Evolutionary conservation across 169 alveolate species (phyloP).

Genomic region (Cystoisospora suis): DNA sequence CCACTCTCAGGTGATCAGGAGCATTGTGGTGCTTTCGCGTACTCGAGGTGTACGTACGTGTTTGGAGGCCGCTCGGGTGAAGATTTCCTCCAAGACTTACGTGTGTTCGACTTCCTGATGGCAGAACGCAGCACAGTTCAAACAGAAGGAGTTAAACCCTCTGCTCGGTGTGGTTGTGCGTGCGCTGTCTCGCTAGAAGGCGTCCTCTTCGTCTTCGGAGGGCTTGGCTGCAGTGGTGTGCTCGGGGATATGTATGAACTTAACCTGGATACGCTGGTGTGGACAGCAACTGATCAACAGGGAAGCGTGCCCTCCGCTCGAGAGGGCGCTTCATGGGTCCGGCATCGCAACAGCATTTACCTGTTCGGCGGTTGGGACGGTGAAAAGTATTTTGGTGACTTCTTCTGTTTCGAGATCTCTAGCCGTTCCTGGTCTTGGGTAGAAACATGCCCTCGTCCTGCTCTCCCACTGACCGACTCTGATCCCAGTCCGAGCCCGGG

Average conservation of each 20-base stretch:
- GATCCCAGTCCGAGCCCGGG: too few relatives aligned
- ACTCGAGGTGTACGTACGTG: slow-evolving; percentile 79
- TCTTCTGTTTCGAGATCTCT: slow-evolving; percentile 74
- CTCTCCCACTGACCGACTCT: background rate
- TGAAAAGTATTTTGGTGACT: slow-evolving; percentile 80
- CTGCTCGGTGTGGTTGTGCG: slow-evolving; percentile 56
- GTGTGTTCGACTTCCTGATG: slow-evolving; percentile 79
- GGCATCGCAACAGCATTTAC: slow-evolving; percentile 63
- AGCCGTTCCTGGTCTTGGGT: background rate
- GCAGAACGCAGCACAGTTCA: slow-evolving; percentile 32
- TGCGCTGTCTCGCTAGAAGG: slow-evolving; percentile 67
- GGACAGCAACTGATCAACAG: slow-evolving; percentile 63
- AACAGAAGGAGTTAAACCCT: slow-evolving; percentile 61
- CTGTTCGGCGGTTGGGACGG: slow-evolving; percentile 92
- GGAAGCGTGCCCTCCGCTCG: slow-evolving; percentile 75
- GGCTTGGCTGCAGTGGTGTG: slow-evolving; percentile 87
- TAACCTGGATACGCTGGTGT: slow-evolving; percentile 73
- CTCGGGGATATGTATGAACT: slow-evolving; percentile 83
- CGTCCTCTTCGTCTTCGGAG: slow-evolving; percentile 81
- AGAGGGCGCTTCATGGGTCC: slow-evolving; percentile 76
- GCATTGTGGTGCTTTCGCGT: slow-evolving; percentile 82
- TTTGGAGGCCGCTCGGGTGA: slow-evolving; percentile 89
- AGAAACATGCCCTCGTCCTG: background rate
- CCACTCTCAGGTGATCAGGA: slow-evolving; percentile 78
- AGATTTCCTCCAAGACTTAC: slow-evolving; percentile 84